phyloP scores from a whole-genome alignment of 306 rosid genomes.

The Inga laurina region DNA sequence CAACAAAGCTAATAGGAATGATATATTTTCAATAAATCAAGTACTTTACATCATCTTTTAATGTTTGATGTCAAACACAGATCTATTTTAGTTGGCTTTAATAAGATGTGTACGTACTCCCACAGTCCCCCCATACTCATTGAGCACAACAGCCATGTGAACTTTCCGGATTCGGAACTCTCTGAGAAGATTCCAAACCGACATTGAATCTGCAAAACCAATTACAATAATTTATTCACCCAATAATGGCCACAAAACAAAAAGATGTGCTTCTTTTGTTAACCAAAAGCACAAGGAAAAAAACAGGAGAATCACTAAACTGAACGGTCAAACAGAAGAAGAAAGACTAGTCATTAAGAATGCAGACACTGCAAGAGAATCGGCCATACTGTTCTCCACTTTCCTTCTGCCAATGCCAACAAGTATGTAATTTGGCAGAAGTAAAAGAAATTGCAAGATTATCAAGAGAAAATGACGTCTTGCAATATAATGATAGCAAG shows the following conservation, averaged over 20 bases:
- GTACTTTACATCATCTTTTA: slow-evolving; percentile 21
- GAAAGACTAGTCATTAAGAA: not conserved
- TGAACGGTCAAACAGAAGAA: not conserved
- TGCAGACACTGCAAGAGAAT: not conserved
- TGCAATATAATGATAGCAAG: not conserved
- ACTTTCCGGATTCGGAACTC: slow-evolving; percentile 98
- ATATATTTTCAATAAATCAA: slow-evolving; percentile 1
- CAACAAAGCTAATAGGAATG: slow-evolving; percentile 13
- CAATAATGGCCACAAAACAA: slow-evolving; percentile 3
- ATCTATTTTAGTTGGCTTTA: slow-evolving; percentile 23
- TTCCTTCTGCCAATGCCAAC: slow-evolving; percentile 5
- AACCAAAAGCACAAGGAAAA: slow-evolving; percentile 15
- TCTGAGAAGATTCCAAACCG: slow-evolving; percentile 99
- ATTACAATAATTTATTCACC: slow-evolving; percentile 35
- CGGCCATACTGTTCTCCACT: not conserved
- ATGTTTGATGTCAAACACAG: slow-evolving; percentile 21
- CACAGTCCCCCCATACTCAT: slow-evolving; percentile 98
- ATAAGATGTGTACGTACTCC: slow-evolving; percentile 66
- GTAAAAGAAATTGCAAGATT: not conserved
- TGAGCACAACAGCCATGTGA: slow-evolving; percentile 99
- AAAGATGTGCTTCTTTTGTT: slow-evolving; percentile 9
- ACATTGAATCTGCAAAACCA: slow-evolving; percentile 92
- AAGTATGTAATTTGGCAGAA: not conserved
- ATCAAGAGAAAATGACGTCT: not conserved
- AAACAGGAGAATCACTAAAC: not conserved